These are phyloP conservation scores for Aspergillus cristatus DNA, from an alignment of 495 filamentous ascomycete species.

Conservation along the genomic window DNA sequence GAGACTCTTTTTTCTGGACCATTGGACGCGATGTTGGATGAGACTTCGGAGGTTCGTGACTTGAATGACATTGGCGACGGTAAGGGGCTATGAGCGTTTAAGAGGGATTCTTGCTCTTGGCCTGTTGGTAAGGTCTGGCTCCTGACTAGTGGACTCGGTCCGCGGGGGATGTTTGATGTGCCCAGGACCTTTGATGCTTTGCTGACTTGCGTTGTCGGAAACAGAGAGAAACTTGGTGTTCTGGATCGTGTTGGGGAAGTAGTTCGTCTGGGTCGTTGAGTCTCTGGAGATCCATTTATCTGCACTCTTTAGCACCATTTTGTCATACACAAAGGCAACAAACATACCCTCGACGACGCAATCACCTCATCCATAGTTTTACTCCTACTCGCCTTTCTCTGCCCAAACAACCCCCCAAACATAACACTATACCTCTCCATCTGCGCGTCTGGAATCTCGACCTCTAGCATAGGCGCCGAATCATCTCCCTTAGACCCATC, in stretches of 20 bases:
- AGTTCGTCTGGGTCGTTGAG: slow-evolving; percentile 30
- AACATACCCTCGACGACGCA: slow-evolving; percentile 33
- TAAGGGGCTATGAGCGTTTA: no score
- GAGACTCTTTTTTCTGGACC: background rate
- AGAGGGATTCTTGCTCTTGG: no score
- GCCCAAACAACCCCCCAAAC: slow-evolving; percentile 68
- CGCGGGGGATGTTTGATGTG: slow-evolving; percentile 26
- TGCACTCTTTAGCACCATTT: slow-evolving; percentile 4
- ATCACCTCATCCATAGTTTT: slow-evolving; percentile 56
- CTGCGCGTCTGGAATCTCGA: slow-evolving; percentile 71
- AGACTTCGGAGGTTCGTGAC: no score
- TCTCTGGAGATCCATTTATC: no score
- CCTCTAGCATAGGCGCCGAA: slow-evolving; percentile 42
- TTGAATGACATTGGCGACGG: no score
- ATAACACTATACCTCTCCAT: slow-evolving; percentile 92
- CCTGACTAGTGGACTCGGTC: slow-evolving; percentile 33
- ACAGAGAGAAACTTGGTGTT: slow-evolving; percentile 56
- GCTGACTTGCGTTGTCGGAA: slow-evolving; percentile 42
- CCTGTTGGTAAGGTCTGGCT: slow-evolving; percentile 3
- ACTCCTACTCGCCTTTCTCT: slow-evolving; percentile 39
- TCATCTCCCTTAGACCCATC: slow-evolving; percentile 5
- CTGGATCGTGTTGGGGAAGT: slow-evolving; percentile 51
- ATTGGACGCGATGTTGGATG: background rate
- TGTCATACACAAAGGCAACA: no score
- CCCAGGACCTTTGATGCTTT: slow-evolving; percentile 29